phyloP scores from a whole-genome alignment of 371 early-diverging fungal genomes.

The Choanephora cucurbitarum region DNA sequence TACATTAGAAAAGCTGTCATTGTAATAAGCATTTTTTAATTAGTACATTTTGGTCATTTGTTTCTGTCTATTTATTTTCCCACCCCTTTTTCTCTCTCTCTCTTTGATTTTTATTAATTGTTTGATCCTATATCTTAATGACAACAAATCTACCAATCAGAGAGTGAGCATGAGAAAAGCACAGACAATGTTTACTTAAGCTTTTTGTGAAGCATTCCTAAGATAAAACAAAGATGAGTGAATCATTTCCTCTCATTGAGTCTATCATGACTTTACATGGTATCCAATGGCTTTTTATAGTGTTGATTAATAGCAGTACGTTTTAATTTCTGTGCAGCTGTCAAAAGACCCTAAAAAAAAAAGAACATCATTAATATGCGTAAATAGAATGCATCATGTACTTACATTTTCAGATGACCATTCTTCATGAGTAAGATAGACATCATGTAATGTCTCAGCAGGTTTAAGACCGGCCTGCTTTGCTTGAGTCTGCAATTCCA shows the following conservation, averaged over 20 bases:
- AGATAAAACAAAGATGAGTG: background rate
- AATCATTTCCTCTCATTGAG: too few relatives aligned
- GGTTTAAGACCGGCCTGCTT: constrained; percentile 61
- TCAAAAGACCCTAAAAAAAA: constrained; percentile 61
- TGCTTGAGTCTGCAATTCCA: constrained; percentile 49
- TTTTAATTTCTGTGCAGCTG: constrained; percentile 94
- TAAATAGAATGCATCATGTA: constrained; percentile 13
- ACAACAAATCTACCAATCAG: constrained; percentile 5
- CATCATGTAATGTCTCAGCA: constrained; percentile 67
- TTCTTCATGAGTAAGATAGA: constrained; percentile 68
- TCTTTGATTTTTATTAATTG: background rate
- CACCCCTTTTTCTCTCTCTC: background rate
- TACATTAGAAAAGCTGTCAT: constrained; percentile 6
- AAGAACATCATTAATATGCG: constrained; percentile 6
- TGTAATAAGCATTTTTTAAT: constrained; percentile 18
- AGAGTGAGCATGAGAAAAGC: background rate
- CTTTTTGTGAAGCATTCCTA: constrained; percentile 37
- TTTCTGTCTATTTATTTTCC: background rate
- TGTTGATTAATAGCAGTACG: constrained; percentile 71
- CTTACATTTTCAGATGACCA: constrained; percentile 87
- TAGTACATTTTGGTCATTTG: background rate
- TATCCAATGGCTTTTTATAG: constrained; percentile 64
- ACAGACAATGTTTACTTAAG: constrained; percentile 6
- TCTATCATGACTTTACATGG: constrained; percentile 49
- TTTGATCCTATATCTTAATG: background rate